Base-by-base conservation (phyloP, 164 flowering plant genomes). In the Tetrastigma voinierianum region DNA sequence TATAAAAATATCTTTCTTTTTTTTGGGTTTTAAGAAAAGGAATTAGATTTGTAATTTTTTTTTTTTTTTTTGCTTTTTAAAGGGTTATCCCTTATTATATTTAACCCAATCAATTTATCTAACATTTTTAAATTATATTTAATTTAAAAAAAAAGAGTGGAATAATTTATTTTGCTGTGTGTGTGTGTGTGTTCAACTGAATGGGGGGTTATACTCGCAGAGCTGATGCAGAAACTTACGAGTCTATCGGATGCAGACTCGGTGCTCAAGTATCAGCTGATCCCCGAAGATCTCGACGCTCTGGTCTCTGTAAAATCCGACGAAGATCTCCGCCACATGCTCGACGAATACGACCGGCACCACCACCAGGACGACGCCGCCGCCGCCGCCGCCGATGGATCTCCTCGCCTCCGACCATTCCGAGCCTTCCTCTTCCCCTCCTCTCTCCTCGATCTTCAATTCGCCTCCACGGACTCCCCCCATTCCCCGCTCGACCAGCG, bases 251-350 rank as follows among this genome's bases (percentile, higher is more conserved):
- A 88, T 5, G 92, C 82, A 10, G 91, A 92, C 10, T 70, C 86
- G 70, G 78, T 84, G 25, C 86, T 96, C 46, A 96, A 90, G 77
- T 93, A 90, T 78, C 99, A 91, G 65, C 18, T 93, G 15, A 64
- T 76, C 5, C 77, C 89, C 0, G 99, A 96, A 40, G 99, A 93
- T 23, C 84, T 96, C 14, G 99, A 96, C 16, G 77, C 82, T 52
- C 62, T 96, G 55, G 86, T 96, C 46, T 74, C 96, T 0, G 97
- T 96, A n/a, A 81, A 69, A 64, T 67, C 82, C 1, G 91, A 96
- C 13, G 97, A 89, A 47, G 99, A 96, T 71, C 74, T 96, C 16
- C 82, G 79, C 64, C 85, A 90, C 74, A 89, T 96, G 98, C 47
- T 90, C 1, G 87, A 87, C 2, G 97, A 93, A 67, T 78, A 80